A percentile compares a stretch with the other conserved stretches of the same genome.
These are phyloP conservation scores for Elaeis guineensis DNA, from an alignment of 176 grass and related monocot genomes.

Conservation along the genomic window DNA sequence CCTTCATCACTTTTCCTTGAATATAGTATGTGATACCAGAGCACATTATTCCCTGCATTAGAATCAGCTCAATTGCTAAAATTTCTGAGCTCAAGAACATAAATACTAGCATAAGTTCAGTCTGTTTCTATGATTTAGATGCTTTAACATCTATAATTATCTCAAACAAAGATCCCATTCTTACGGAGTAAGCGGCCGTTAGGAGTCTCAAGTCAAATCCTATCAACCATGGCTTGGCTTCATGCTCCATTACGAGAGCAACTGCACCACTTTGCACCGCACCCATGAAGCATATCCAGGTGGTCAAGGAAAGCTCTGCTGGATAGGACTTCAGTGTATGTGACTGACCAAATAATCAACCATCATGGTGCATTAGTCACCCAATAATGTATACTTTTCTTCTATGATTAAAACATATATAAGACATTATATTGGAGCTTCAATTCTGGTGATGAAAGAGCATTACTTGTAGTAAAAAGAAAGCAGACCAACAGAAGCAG, in stretches of 20 bases:
- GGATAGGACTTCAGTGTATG: slow-evolving; percentile 66
- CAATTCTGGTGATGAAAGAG: too few species aligned
- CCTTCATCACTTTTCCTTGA: slow-evolving; percentile 59
- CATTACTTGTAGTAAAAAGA: slow-evolving; percentile 76
- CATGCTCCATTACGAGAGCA: slow-evolving; percentile 53
- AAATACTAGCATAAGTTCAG: too few species aligned
- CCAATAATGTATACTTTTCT: too few species aligned
- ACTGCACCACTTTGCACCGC: slow-evolving; percentile 33
- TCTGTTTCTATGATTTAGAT: too few species aligned
- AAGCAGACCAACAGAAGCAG: slow-evolving; percentile 81
- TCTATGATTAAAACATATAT: too few species aligned
- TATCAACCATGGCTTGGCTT: slow-evolving; percentile 54
- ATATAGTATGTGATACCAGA: slow-evolving; percentile 55
- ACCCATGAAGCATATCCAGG: slow-evolving; percentile 55
- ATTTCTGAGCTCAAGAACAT: too few species aligned
- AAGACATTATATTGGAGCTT: too few species aligned
- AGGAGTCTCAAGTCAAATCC: slow-evolving; percentile 73
- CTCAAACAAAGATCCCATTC: neutral
- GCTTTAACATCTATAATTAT: too few species aligned
- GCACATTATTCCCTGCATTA: slow-evolving; percentile 47
- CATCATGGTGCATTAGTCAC: neutral
- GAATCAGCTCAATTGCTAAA: too few species aligned
- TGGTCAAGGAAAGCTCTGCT: slow-evolving; percentile 53
- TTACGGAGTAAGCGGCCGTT: slow-evolving; percentile 77
- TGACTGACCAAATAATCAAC: slow-evolving; percentile 31